Percentiles rank a stretch among this genome's conserved stretches.
These are phyloP conservation scores for Rugosomyces carneus DNA, from an alignment of 1,284 basidiomycete genomes.

Conservation along the genomic window DNA sequence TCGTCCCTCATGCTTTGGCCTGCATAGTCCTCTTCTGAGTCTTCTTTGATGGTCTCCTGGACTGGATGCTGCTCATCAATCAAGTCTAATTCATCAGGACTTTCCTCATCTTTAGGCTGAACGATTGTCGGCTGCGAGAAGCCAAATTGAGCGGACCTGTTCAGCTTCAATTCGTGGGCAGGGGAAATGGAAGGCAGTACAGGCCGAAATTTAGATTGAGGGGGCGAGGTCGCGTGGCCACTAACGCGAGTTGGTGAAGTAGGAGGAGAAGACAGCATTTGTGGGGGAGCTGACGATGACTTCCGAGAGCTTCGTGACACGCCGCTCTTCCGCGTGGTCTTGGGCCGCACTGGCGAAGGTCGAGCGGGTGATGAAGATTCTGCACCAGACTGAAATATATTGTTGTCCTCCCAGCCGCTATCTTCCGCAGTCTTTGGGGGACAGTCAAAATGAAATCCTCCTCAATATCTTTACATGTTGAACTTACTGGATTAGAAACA, in stretches of 20 bases:
- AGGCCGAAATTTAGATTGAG: conserved; percentile 53
- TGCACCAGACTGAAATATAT: conserved; percentile 77
- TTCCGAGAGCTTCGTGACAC: conserved; percentile 52
- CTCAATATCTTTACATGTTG: background rate
- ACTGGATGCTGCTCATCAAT: conserved; percentile 16
- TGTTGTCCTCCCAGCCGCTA: conserved; percentile 82
- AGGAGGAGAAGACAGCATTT: conserved; percentile 37
- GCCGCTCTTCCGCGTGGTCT: conserved; percentile 40
- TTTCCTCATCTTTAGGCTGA: conserved; percentile 9
- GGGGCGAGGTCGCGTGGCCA: conserved; percentile 21
- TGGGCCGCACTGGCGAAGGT: conserved; percentile 49
- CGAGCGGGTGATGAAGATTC: conserved; percentile 71
- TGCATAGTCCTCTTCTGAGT: conserved; percentile 13
- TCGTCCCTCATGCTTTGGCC: conserved; percentile 14
- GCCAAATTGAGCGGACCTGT: conserved; percentile 4
- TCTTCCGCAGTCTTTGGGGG: conserved; percentile 37
- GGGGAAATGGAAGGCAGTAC: conserved; percentile 36
- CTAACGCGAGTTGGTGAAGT: conserved; percentile 11
- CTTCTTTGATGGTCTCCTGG: conserved; percentile 14
- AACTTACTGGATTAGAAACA: conserved; percentile 39
- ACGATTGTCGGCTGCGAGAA: conserved; percentile 4
- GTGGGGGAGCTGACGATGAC: conserved; percentile 68
- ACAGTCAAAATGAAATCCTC: conserved; percentile 1
- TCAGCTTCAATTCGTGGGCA: conserved; percentile 15
- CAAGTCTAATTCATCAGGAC: conserved; percentile 17